Conservation (phyloP, 1,284 basidiomycete genomes). For the Cryptococcus wingfieldii region DNA sequence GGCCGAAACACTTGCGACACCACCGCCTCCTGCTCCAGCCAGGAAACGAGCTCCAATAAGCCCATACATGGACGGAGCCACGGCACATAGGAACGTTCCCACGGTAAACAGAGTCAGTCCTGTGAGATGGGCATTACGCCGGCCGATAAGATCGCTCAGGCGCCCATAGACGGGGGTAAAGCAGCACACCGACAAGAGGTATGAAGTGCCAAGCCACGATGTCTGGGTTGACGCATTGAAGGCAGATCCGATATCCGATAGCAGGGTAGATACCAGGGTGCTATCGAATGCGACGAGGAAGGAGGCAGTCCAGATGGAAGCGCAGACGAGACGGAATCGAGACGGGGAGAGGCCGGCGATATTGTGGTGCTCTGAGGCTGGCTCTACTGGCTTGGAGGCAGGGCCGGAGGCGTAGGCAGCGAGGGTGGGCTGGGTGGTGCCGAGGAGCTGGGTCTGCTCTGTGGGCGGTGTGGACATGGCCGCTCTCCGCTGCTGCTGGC, state of each 20-base stretch:
- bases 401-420: neutral
- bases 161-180: slow-evolving; percentile 86
- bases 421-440: neutral
- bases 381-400: neutral
- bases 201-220: slow-evolving; percentile 61
- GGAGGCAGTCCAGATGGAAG: slow-evolving; percentile 33
- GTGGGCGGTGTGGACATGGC: slow-evolving; percentile 2
- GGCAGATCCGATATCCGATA: slow-evolving; percentile 37
- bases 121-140: slow-evolving; percentile 65
- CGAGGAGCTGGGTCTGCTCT: slow-evolving; percentile 3
- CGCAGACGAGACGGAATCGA: slow-evolving; percentile 34
- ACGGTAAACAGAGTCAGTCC: slow-evolving; percentile 72
- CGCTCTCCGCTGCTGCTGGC: neutral
- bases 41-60: slow-evolving; percentile 72
- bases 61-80: slow-evolving; percentile 74
- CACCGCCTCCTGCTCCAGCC: slow-evolving; percentile 75
- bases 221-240: slow-evolving; percentile 54
- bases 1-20: slow-evolving; percentile 31
- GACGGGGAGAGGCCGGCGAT: slow-evolving; percentile 30
- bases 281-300: slow-evolving; percentile 78
- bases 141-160: slow-evolving; percentile 77
- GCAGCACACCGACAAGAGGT: slow-evolving; percentile 72
- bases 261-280: slow-evolving; percentile 58
- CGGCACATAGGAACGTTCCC: slow-evolving; percentile 74
- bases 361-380: slow-evolving; percentile 29